Evolutionary conservation across 108 stramenopile species (phyloP).

Genomic region (Epithemia pelagica): DNA sequence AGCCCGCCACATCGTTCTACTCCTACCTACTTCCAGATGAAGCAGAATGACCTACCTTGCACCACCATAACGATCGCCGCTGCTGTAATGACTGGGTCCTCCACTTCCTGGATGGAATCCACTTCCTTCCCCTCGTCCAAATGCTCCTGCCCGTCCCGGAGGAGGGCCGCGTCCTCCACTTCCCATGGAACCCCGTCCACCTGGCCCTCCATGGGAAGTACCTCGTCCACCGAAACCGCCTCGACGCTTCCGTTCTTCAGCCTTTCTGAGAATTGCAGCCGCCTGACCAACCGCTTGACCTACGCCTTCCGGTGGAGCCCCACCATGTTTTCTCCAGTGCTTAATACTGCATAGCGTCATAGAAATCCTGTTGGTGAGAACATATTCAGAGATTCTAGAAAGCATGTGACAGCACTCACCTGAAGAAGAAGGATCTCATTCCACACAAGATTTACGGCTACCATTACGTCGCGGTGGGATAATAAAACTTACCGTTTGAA

Average conservation of each 20-base stretch:
- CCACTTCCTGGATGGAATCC: not conserved
- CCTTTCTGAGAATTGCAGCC: slow-evolving; percentile 83
- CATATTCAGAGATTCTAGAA: not conserved
- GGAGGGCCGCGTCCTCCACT: slow-evolving; percentile 19
- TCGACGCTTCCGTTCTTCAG: slow-evolving; percentile 60
- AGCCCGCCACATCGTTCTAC: too few species aligned
- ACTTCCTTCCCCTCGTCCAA: slow-evolving; percentile 1
- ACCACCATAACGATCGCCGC: not conserved
- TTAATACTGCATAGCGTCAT: slow-evolving; percentile 62
- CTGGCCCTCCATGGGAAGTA: slow-evolving; percentile 29
- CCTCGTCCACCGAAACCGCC: slow-evolving; percentile 52
- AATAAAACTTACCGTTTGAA: slow-evolving; percentile 56
- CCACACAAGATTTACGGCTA: too few species aligned
- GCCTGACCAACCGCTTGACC: slow-evolving; percentile 85
- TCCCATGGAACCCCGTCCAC: slow-evolving; percentile 13
- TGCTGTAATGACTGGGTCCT: not conserved
- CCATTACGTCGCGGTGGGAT: too few species aligned
- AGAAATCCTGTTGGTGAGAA: not conserved
- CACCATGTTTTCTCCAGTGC: slow-evolving; percentile 85
- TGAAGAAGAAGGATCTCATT: not conserved
- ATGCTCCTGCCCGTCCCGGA: slow-evolving; percentile 8
- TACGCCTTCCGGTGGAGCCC: slow-evolving; percentile 88
- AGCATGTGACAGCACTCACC: slow-evolving; percentile 9
- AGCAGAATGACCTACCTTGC: not conserved
- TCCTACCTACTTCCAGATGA: too few species aligned